Evolutionary conservation across 768 basidiomycete species (phyloP), one percentile per base, ranked within the genome.

Genomic region (Collybia nuda): DNA sequence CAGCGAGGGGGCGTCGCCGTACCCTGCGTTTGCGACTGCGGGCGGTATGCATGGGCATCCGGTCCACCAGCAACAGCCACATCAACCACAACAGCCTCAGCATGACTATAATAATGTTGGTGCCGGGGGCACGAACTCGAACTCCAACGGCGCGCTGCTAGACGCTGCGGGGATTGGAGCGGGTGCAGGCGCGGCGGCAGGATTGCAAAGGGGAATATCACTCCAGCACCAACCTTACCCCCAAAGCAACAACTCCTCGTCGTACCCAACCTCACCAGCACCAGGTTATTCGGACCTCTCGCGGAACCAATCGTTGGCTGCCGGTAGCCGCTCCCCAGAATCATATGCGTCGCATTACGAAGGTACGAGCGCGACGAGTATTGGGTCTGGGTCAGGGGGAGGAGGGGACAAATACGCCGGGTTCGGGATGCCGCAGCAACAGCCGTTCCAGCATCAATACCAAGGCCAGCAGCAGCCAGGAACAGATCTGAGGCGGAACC

Each of bases 1-100:
- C 28, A 63, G 69, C 26, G 73, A 76, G 5, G 73, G 73, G 0
- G 48, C 62, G 0, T 53, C 66, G 14, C 74, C 74, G 3, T 76
- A 76, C 45, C 61, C 72, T 9, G 72, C 71, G 2, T 73, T 76
- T 39, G 71, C 69, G 1, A 67, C 57, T 8, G 67, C 67, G 5
- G 55, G 55, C 2, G 51, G 41, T 19, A 40, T 42, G 8, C 53
- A 55, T 35, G 37, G 44, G 2, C 48, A 48, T 2, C 47, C 35
- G 4, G 39, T 26, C 2, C 21, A 29, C 7, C 40, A 37, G 6
- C 37, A 39, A 18, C 47, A 39, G 23, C 36, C 36, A 8, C 35
- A 18, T 1, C 45, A 17, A 26, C 21, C 14, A 3, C 39, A 18
- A 17, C 12, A n/a, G n/a, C n/a, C 6, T 14, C 21, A 24, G 11